Conservation (phyloP, 2,329 filamentous ascomycete species). For the Xylaria sp. region DNA sequence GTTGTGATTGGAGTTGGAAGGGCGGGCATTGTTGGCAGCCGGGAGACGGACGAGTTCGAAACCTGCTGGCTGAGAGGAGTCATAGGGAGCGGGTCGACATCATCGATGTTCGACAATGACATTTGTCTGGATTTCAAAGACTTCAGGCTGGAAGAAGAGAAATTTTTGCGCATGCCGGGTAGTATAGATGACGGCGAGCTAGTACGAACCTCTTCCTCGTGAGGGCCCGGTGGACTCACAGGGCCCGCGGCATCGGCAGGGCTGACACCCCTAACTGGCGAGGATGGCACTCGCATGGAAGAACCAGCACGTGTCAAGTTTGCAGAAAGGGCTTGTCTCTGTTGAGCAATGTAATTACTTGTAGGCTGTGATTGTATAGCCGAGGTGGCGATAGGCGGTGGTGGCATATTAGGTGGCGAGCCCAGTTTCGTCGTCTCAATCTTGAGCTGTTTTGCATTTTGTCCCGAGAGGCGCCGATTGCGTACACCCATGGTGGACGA, state of each 20-base stretch:
- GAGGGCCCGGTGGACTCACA: slow-evolving; percentile 49
- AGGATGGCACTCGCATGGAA: slow-evolving; percentile 51
- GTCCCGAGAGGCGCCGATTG: slow-evolving; percentile 81
- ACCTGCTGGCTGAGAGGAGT: slow-evolving; percentile 80
- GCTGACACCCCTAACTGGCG: slow-evolving; percentile 47
- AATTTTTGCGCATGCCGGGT: slow-evolving; percentile 71
- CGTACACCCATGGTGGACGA: slow-evolving; percentile 66
- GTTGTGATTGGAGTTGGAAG: slow-evolving; percentile 75
- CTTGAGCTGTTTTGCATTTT: slow-evolving; percentile 83
- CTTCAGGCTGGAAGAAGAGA: slow-evolving; percentile 75
- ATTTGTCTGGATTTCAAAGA: slow-evolving; percentile 80
- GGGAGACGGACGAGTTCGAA: slow-evolving; percentile 57
- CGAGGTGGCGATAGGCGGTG: slow-evolving; percentile 43
- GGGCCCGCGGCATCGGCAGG: slow-evolving; percentile 46
- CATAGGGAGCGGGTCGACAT: slow-evolving; percentile 75
- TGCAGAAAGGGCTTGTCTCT: slow-evolving; percentile 56
- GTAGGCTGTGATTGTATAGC: slow-evolving; percentile 46
- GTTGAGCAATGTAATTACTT: slow-evolving; percentile 55
- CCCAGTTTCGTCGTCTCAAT: slow-evolving; percentile 76
- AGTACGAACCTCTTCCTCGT: slow-evolving; percentile 58
- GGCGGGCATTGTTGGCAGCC: slow-evolving; percentile 68
- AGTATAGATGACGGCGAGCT: slow-evolving; percentile 64
- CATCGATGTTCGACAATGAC: slow-evolving; percentile 71
- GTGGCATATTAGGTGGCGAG: slow-evolving; percentile 43
- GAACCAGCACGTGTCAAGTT: slow-evolving; percentile 50